A percentile compares a stretch with the other conserved stretches of the same genome.
Conservation (phyloP, 768 basidiomycete genomes). For the Boletus rubroflammeus region DNA sequence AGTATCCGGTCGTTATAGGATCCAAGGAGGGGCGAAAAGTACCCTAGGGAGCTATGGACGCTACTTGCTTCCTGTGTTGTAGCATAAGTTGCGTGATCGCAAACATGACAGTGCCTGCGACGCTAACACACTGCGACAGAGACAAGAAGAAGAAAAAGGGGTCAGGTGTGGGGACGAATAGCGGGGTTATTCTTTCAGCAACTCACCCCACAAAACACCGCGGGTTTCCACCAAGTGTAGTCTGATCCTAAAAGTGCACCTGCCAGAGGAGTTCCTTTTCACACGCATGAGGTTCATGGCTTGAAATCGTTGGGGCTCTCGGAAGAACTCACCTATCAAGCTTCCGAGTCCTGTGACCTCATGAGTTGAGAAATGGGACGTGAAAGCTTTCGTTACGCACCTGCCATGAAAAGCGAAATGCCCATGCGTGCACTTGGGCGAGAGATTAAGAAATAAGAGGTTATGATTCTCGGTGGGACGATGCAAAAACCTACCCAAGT, state of each 20-base stretch:
- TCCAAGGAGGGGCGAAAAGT: neutral
- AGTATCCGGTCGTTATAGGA: neutral
- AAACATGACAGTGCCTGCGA: slow-evolving; percentile 17
- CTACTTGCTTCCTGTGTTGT: neutral
- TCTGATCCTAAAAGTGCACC: slow-evolving; percentile 51
- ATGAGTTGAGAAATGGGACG: neutral
- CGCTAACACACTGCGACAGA: slow-evolving; percentile 12
- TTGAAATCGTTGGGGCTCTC: neutral
- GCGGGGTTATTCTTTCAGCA: neutral
- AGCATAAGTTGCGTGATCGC: slow-evolving; percentile 3
- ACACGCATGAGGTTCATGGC: slow-evolving; percentile 20
- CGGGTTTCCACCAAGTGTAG: slow-evolving; percentile 55
- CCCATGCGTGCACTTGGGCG: slow-evolving; percentile 38
- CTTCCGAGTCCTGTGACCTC: slow-evolving; percentile 23
- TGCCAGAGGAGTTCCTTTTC: slow-evolving; percentile 49
- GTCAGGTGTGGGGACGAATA: slow-evolving; percentile 1
- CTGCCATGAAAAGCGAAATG: slow-evolving; percentile 45
- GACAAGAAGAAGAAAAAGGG: neutral
- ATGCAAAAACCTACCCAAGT: slow-evolving; percentile 39
- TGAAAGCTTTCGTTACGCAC: slow-evolving; percentile 24
- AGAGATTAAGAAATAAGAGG: slow-evolving; percentile 15
- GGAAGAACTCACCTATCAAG: slow-evolving; percentile 16
- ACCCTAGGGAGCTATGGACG: neutral
- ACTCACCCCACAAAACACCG: slow-evolving; percentile 45
- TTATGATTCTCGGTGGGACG: neutral